Conservation (phyloP, 2,329 filamentous ascomycete genomes). For the Botrytis paeoniae region DNA sequence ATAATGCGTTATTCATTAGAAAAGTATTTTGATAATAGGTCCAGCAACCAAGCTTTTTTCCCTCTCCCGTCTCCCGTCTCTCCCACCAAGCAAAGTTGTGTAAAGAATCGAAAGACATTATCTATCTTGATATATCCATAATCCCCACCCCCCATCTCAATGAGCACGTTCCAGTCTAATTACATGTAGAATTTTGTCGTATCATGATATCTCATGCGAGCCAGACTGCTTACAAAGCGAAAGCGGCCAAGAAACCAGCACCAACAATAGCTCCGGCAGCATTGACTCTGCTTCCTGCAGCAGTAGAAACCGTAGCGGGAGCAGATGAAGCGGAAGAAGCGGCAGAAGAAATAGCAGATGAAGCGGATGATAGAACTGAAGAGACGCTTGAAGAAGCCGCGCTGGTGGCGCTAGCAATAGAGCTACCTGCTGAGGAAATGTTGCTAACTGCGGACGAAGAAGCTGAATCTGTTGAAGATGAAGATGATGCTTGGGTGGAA, state of each 20-base stretch:
- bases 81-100: background rate
- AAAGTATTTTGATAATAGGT: background rate
- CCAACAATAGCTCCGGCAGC: conserved; percentile 23
- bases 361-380: background rate
- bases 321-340: conserved; percentile 11
- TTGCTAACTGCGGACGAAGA: background rate
- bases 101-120: conserved; percentile 7
- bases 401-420: background rate
- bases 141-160: background rate
- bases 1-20: background rate
- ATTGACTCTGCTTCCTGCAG: conserved; percentile 14
- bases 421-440: conserved; percentile 1
- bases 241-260: conserved; percentile 27
- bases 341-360: background rate
- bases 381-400: background rate
- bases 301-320: conserved; percentile 4
- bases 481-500: conserved; percentile 15
- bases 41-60: background rate
- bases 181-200: background rate
- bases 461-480: conserved; percentile 1
- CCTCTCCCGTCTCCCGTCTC: background rate
- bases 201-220: background rate
- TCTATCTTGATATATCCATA: background rate
- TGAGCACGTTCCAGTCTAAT: background rate
- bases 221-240: conserved; percentile 24